Base-by-base conservation (phyloP, 1,284 basidiomycete genomes). In the Cryptococcus hybrid region DNA sequence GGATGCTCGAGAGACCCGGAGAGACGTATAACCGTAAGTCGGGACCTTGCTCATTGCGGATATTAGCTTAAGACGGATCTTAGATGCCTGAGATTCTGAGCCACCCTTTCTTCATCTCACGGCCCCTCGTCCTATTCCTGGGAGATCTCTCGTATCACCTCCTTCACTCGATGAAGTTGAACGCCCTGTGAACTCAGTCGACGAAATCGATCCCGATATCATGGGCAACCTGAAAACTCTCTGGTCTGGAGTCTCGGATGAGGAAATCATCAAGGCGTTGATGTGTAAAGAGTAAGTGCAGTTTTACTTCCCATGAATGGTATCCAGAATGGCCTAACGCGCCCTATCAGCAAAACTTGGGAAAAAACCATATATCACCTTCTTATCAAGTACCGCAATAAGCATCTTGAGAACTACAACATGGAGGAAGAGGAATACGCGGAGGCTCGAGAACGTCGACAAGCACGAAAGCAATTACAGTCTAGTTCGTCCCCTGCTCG, bases 351-450 rank as follows among this genome's bases (percentile, higher is more conserved):
- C 58, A 85, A 86, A 59, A 92, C 88, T 24, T 92, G 90, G 90
- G 90, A 95, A 75, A 96, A 96, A 77, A 89, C 89, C 0, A 88
- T 95, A 51, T 97, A 96, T 76, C 87, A 90, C 70, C 80, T 95
- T 9, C 81, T 97, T 9, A 80, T 87, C 56, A 86, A 86, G 64
- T 95, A 94, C 77, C 85, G 91, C 44, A 81, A 81, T 54, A 83
- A 83, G 63, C 84, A 85, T 60, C 75, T 90, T 45, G 85, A 88
- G 69, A 83, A 86, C 76, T 84, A 84, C 72, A 81, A 81, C 67
- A 78, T 79, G 76, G 84, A 87, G 47, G 83, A 83, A 24, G 70
- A 70, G 37, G 73, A 71, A 37, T 69, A 71, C 47, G 64, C 62
- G 8, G 71, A 68, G 35, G 66, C 62, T 12, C 53, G 61, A 54